phyloP scores from a whole-genome alignment of 139 green algal species.

The Dunaliella primolecta region DNA sequence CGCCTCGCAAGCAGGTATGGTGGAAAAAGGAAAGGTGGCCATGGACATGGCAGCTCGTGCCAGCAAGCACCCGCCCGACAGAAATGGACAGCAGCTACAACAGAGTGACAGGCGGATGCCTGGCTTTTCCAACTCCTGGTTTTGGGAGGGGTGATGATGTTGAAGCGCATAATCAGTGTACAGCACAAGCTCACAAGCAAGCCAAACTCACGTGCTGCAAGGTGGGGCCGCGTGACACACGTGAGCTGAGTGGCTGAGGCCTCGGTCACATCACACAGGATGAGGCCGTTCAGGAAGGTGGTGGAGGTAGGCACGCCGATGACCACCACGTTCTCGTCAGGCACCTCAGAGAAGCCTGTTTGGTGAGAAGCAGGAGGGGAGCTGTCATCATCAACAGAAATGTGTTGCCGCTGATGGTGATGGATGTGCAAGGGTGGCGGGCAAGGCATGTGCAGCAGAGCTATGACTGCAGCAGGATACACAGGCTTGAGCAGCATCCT shows the following conservation, averaged over 20 bases:
- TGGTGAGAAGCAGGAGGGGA: neutral
- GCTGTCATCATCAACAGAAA: neutral
- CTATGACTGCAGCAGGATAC: neutral
- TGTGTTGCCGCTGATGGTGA: neutral
- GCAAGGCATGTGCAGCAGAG: neutral
- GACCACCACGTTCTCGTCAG: constrained; percentile 17
- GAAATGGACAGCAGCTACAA: too few species aligned
- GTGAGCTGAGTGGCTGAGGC: constrained; percentile 1
- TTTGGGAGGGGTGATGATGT: neutral
- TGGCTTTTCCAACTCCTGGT: neutral
- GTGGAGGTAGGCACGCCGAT: constrained; percentile 26
- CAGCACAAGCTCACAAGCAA: neutral
- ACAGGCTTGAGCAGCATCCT: neutral
- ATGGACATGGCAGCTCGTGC: too few species aligned
- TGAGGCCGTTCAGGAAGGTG: constrained; percentile 6
- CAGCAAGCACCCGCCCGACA: too few species aligned
- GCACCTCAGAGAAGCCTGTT: constrained; percentile 19
- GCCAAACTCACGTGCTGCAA: neutral
- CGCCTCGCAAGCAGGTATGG: too few species aligned
- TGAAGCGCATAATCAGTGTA: neutral
- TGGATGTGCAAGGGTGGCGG: neutral
- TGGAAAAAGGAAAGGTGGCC: too few species aligned
- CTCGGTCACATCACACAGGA: constrained; percentile 16
- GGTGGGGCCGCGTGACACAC: constrained; percentile 10
- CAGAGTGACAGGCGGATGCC: too few species aligned